phyloP scores from a whole-genome alignment of 176 grass and related monocot genomes.

The Bonia amplexicaulis region DNA sequence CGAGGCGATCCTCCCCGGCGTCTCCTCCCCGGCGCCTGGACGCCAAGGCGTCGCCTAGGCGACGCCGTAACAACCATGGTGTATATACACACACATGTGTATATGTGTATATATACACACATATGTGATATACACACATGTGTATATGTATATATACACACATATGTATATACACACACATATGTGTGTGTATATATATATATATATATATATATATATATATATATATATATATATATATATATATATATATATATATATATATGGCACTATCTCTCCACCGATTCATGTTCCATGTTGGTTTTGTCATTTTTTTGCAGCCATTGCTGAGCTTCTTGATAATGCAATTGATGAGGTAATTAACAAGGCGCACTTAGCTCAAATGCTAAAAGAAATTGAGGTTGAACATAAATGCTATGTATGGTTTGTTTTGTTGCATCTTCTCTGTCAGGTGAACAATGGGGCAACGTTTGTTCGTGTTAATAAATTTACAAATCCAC shows the following conservation, averaged over 20 bases:
- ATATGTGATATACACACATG: too few species aligned
- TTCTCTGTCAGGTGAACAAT: conserved; percentile 53
- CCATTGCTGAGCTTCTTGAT: conserved; percentile 74
- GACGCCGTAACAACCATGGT: too few species aligned
- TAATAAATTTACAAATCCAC: conserved; percentile 56
- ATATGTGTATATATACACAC: too few species aligned
- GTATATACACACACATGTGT: too few species aligned
- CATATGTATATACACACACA: too few species aligned
- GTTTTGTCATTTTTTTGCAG: conserved; percentile 32
- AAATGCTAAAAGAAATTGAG: conserved; percentile 1
- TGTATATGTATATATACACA: too few species aligned
- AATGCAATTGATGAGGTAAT: conserved; percentile 74
- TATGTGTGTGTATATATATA: too few species aligned
- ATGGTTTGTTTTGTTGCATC: conserved; percentile 22
- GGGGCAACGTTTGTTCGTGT: conserved; percentile 75
- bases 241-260: not conserved
- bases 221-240: too few species aligned
- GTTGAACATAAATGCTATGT: conserved; percentile 14
- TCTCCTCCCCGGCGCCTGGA: too few species aligned
- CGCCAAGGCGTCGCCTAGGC: too few species aligned
- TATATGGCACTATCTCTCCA: conserved; percentile 7
- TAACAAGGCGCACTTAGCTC: not conserved
- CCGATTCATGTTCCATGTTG: conserved; percentile 23
- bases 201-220: too few species aligned
- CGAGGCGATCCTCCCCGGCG: too few species aligned